Evolutionary conservation across 306 rosid genomes (phyloP), one percentile per base, ranked within the genome.

Genomic region (Crotalaria pallida): DNA sequence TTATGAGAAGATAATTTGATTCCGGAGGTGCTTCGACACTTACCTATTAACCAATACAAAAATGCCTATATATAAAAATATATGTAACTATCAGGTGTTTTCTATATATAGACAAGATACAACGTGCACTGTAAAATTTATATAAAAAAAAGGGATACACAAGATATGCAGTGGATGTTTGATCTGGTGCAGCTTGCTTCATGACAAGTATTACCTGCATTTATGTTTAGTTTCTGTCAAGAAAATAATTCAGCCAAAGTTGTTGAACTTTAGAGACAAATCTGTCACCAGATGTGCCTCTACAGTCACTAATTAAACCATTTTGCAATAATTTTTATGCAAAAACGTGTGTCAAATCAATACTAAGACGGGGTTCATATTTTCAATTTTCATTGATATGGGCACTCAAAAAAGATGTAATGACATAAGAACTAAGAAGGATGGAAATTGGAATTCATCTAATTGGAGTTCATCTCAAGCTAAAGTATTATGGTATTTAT

Each of bases 141-240:
- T n/a, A n/a, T n/a, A n/a, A n/a, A n/a, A n/a, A n/a, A n/a, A n/a
- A n/a, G n/a, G n/a, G n/a, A n/a, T n/a, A n/a, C n/a, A n/a, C n/a
- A n/a, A 29, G 34, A 29, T 29, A 7, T 29, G 34, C 10, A 33
- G 10, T 6, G 1, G 40, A 33, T 33, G 40, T 31, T 31, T 31
- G 36, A 31, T 31, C 36, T 8, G 7, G 7, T 31, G 36, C 0
- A 3, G 6, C 36, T 31, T 5, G 36, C 36, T 31, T 31, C 36
- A 31, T 31, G 36, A 31, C 10, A 33, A 5, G 6, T 29, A 33
- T 33, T 33, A 7, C 40, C 40, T 33, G 60, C 65, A 19, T 75
- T 83, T 27, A 45, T 83, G 85, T 57, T 49, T 64, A 82, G 84
- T 80, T 82, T 85, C 65, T 44, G 15, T 56, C 56, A 71, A 62